Conservation (phyloP, 768 basidiomycete species). For the Boletus insuetus region DNA sequence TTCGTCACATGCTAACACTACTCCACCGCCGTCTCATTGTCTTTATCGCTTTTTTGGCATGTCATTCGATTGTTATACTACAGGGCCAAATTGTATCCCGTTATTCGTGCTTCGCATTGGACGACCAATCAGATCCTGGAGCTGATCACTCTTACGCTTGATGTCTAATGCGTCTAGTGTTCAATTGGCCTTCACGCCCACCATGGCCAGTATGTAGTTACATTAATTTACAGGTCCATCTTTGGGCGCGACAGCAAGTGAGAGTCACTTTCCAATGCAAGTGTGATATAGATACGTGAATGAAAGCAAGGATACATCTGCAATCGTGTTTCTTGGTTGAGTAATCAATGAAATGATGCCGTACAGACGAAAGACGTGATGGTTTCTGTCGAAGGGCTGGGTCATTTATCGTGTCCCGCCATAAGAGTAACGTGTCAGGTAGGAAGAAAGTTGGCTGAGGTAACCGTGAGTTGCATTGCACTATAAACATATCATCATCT, state of each 20-base stretch:
- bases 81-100: conserved; percentile 17
- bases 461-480: conserved; percentile 4
- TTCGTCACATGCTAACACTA: conserved; percentile 13
- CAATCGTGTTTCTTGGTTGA: conserved; percentile 17
- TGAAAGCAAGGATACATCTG: conserved; percentile 25
- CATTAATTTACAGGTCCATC: conserved; percentile 29
- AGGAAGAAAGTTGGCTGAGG: conserved; percentile 58
- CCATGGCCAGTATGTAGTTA: conserved; percentile 22
- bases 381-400: neutral
- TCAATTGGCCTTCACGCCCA: neutral
- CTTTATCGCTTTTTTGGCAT: conserved; percentile 11
- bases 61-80: conserved; percentile 9
- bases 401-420: conserved; percentile 1
- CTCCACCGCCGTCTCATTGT: conserved; percentile 9
- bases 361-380: conserved; percentile 12
- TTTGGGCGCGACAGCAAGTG: conserved; percentile 7
- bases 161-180: neutral
- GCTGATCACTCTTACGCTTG: neutral
- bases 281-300: conserved; percentile 31
- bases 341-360: conserved; percentile 6
- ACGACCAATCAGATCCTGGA: conserved; percentile 12
- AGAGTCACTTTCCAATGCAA: conserved; percentile 25
- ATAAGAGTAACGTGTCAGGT: conserved; percentile 38
- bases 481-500: conserved; percentile 16
- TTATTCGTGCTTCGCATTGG: conserved; percentile 8